These are phyloP conservation scores for Athelia psychrophila DNA, from an alignment of 1,284 basidiomycete genomes.

Conservation along the genomic window DNA sequence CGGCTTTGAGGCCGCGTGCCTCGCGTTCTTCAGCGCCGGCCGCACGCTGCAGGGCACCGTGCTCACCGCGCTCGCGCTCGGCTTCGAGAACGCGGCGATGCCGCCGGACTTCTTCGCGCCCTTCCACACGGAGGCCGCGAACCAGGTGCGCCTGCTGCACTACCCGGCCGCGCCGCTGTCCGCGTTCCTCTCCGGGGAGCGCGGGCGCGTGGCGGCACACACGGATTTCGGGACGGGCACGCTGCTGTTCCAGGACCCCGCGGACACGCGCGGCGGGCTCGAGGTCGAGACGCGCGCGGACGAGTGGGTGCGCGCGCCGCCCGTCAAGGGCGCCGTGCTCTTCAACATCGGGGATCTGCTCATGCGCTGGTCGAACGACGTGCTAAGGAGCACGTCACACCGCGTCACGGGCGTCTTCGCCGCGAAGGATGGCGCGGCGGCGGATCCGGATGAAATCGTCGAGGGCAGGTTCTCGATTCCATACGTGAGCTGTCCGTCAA, in stretches of 20 bases:
- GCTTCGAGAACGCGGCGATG: slow-evolving; percentile 11
- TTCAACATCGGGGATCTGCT: slow-evolving; percentile 19
- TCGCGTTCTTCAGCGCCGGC: slow-evolving; percentile 9
- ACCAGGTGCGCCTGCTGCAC: slow-evolving; percentile 34
- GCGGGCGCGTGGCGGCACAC: slow-evolving; percentile 27
- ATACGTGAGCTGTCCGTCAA: slow-evolving; percentile 6
- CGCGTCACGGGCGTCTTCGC: slow-evolving; percentile 8
- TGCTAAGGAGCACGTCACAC: slow-evolving; percentile 13
- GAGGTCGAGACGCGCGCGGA: slow-evolving; percentile 28
- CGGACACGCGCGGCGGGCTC: slow-evolving; percentile 24
- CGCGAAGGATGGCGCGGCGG: slow-evolving; percentile 1
- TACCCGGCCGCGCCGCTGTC: slow-evolving; percentile 23
- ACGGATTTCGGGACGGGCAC: slow-evolving; percentile 33
- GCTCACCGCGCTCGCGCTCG: slow-evolving; percentile 29
- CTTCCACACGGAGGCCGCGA: slow-evolving; percentile 27
- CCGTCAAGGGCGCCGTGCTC: slow-evolving; percentile 13
- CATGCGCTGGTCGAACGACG: slow-evolving; percentile 20
- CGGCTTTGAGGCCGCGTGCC: slow-evolving; percentile 18
- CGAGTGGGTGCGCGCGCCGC: slow-evolving; percentile 9
- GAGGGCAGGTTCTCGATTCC: slow-evolving; percentile 13
- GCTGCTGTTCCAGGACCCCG: slow-evolving; percentile 36
- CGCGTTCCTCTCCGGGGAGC: slow-evolving; percentile 21
- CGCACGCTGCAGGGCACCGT: slow-evolving; percentile 21
- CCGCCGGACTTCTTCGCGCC: slow-evolving; percentile 16
- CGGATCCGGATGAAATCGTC: slow-evolving; percentile 9